Evolutionary conservation across 495 filamentous ascomycete species (phyloP).

Genomic region (Massariosphaeria phaeospora): DNA sequence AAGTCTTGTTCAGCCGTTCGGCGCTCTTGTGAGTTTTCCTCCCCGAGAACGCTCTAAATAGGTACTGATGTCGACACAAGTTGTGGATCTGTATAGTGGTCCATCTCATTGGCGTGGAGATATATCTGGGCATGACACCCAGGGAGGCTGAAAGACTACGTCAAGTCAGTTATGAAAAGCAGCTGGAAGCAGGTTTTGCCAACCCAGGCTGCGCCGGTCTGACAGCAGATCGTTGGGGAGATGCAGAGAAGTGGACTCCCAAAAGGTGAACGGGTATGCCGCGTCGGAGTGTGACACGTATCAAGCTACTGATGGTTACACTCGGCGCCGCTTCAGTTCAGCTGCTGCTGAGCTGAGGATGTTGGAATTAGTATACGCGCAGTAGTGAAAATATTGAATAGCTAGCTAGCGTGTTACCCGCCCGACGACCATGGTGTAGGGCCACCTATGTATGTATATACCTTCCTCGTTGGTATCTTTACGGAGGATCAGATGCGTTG

Average conservation of each 20-base stretch:
- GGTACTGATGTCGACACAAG: conserved; percentile 36
- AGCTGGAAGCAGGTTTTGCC: conserved; percentile 48
- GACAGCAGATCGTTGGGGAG: conserved; percentile 45
- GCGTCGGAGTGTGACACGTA: too few relatives aligned
- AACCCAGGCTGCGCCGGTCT: conserved; percentile 48
- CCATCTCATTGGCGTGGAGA: conserved; percentile 46
- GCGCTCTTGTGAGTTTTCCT: conserved; percentile 39
- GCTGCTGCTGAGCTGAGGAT: too few relatives aligned
- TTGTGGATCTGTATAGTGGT: conserved; percentile 46
- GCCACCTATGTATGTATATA: too few relatives aligned
- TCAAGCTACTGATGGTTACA: too few relatives aligned
- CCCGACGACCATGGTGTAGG: too few relatives aligned
- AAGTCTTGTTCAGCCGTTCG: conserved; percentile 42
- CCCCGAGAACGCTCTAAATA: conserved; percentile 29
- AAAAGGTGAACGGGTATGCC: too few relatives aligned
- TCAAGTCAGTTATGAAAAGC: conserved; percentile 48
- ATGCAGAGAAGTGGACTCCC: conserved; percentile 38
- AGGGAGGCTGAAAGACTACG: conserved; percentile 47
- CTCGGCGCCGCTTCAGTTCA: too few relatives aligned
- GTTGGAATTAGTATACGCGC: too few relatives aligned
- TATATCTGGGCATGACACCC: conserved; percentile 48
- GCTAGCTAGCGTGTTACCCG: too few relatives aligned
- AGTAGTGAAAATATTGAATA: too few relatives aligned
- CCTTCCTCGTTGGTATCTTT: too few relatives aligned
- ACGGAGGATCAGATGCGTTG: too few relatives aligned